These are phyloP conservation scores for Ustilago sp. DNA, from an alignment of 1,284 basidiomycete species.

Conservation along the genomic window DNA sequence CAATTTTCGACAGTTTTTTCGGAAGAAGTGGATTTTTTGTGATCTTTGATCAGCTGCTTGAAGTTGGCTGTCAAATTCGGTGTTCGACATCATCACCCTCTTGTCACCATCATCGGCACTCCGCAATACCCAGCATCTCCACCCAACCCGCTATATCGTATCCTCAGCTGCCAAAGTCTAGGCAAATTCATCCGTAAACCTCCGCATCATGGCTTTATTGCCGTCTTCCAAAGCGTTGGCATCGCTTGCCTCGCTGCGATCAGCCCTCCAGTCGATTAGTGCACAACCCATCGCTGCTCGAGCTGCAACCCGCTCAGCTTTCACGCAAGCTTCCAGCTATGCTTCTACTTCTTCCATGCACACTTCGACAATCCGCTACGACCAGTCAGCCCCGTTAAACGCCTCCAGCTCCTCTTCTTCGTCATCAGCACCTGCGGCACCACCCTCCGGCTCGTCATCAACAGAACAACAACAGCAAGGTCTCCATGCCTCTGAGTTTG, in stretches of 20 bases:
- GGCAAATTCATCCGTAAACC: background rate
- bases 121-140: background rate
- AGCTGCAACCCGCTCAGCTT: conserved; percentile 15
- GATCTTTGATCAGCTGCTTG: background rate
- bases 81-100: conserved; percentile 1
- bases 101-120: conserved; percentile 3
- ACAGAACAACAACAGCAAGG: conserved; percentile 17
- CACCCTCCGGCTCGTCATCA: conserved; percentile 7
- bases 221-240: conserved; percentile 26
- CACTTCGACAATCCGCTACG: conserved; percentile 19
- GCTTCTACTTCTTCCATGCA: conserved; percentile 36
- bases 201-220: conserved; percentile 20
- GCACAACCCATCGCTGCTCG: conserved; percentile 28
- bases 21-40: conserved; percentile 16
- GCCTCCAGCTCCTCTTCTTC: conserved; percentile 11
- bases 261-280: conserved; percentile 31
- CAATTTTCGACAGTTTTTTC: conserved; percentile 22
- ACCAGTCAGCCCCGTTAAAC: background rate
- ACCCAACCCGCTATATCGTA: background rate
- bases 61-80: background rate
- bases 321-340: conserved; percentile 6
- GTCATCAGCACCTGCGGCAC: conserved; percentile 5
- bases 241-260: conserved; percentile 36
- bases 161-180: background rate
- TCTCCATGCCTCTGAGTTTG: conserved; percentile 38